A percentile compares a stretch with the other conserved stretches of the same genome.
Evolutionary conservation across 164 flowering plant genomes (phyloP).

Genomic region (Vitis vinifera): DNA sequence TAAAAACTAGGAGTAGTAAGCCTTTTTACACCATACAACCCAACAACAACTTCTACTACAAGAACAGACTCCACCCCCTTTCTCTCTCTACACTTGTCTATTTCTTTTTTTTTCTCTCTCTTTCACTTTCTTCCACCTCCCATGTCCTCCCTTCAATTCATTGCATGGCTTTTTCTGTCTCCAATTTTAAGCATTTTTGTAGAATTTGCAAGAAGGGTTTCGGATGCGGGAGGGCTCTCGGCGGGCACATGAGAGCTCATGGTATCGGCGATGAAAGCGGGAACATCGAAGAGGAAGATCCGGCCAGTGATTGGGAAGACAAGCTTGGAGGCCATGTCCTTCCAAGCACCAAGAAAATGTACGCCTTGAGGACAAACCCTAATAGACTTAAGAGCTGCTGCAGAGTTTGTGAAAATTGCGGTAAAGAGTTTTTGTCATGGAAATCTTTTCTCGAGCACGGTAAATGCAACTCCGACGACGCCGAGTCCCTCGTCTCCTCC

Average conservation of each 20-base stretch:
- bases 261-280: slow-evolving; percentile 77
- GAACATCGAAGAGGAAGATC: slow-evolving; percentile 60
- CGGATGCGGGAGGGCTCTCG: slow-evolving; percentile 89
- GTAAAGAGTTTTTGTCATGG: slow-evolving; percentile 86
- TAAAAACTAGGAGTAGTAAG: slow-evolving; percentile 29
- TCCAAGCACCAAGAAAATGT: slow-evolving; percentile 58
- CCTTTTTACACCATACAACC: slow-evolving; percentile 24
- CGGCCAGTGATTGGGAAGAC: slow-evolving; percentile 56
- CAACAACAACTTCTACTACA: slow-evolving; percentile 21
- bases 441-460: slow-evolving; percentile 91
- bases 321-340: slow-evolving; percentile 32
- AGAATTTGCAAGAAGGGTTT: slow-evolving; percentile 91
- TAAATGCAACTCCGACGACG: slow-evolving; percentile 60
- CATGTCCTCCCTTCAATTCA: not conserved
- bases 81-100: slow-evolving; percentile 1
- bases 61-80: slow-evolving; percentile 10
- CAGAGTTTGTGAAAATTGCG: slow-evolving; percentile 79
- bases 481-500: slow-evolving; percentile 51
- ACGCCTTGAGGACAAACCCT: slow-evolving; percentile 76
- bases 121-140: not conserved
- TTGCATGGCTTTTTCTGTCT: slow-evolving; percentile 38
- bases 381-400: slow-evolving; percentile 67
- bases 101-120: not conserved
- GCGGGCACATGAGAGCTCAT: slow-evolving; percentile 99
- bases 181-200: slow-evolving; percentile 71